Evolutionary conservation across 164 flowering plant species (phyloP), one percentile per base, ranked within the genome.

Genomic region (Piper betle): DNA sequence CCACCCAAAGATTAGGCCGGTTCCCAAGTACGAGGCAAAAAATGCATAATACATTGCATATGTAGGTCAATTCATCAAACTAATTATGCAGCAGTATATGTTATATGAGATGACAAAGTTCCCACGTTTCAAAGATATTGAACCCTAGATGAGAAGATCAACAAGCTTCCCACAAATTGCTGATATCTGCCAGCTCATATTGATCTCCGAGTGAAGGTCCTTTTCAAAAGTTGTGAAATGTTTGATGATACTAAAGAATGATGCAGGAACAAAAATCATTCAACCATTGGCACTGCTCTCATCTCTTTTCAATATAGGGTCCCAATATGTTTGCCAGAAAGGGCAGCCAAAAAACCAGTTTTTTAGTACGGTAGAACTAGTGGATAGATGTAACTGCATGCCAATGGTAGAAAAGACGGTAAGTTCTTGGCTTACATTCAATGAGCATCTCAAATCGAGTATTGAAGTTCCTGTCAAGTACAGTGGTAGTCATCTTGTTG

Each of bases 401-500:
- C 12, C 2, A 43, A 8, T 15, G 12, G 50, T 8, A 15, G 50
- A 43, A 15, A 43, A 43, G 50, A 6, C 1, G 50, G 8, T 43
- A 4, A n/a, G n/a, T 9, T 41, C 9, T 4, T 43, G 50, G 25
- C 38, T 43, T 43, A 43, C 50, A 3, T 8, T 43, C 50, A 43
- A 43, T 43, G 50, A 8, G 50, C 12, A 1, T 43, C 50, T 43
- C 6, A 43, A 15, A 43, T n/a, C 2, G 8, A 15, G 12, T 60
- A 41, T 68, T 66, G 76, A 67, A 68, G 71, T 79, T 52, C 55
- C 58, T 59, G n/a, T n/a, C n/a, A n/a, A n/a, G n/a, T n/a, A 5
- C 63, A 62, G 39, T 52, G 72, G 72, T 70, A 71, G 72, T 66
- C 78, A 69, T 60, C 62, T 66, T 56, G 25, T 63, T 71, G 72